Evolutionary conservation across 2,329 filamentous ascomycete species (phyloP), one percentile per base, ranked within the genome.

Genomic region (Fusarium subtropicale): DNA sequence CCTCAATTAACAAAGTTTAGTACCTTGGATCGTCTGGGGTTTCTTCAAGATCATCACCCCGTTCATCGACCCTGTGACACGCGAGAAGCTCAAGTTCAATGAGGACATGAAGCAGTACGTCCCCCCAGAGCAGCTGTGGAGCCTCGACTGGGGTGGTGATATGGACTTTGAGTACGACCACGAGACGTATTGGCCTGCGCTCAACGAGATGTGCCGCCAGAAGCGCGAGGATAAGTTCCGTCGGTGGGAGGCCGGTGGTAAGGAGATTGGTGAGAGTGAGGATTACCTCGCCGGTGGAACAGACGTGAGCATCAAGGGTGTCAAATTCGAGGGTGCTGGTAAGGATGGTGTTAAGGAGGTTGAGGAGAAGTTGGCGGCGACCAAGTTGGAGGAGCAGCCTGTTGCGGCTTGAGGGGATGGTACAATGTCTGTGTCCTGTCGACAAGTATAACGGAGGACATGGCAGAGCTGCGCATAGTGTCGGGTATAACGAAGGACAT

Each of bases 31-130:
- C 68, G 92, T 98, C 65, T 91, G 88, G 79, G 92, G 92, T 52
- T 99, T 99, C 86, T 97, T 98, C 86, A 97, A 97, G 81, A 84
- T 97, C 74, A 94, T 99, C 81, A 94, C 90, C 7, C 94, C 95
- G 39, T 97, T 99, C 81, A 97, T 99, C 81, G 96, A 99, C 80
- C 96, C 96, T 10, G 83, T 94, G 74, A 99, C 96, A 12, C 90
- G 92, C 61, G 90, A 96, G 76, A 99, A 99, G 85, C 90, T 99
- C 83, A 97, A 96, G 83, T 97, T 97, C 86, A 97, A 98, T 84
- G 94, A 97, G 79, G 92, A 97, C 77, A 90, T 97, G 83, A 86
- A 86, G 72, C 84, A 92, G 71, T 93, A 94, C 78, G 91, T 99
- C 22, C 94, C 94, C 7, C 81, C 89, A 10, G 85, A 90, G 74